A percentile compares a stretch with the other conserved stretches of the same genome.
phyloP scores from a whole-genome alignment of 257 asterid species.

The Solanum paucissectum region DNA sequence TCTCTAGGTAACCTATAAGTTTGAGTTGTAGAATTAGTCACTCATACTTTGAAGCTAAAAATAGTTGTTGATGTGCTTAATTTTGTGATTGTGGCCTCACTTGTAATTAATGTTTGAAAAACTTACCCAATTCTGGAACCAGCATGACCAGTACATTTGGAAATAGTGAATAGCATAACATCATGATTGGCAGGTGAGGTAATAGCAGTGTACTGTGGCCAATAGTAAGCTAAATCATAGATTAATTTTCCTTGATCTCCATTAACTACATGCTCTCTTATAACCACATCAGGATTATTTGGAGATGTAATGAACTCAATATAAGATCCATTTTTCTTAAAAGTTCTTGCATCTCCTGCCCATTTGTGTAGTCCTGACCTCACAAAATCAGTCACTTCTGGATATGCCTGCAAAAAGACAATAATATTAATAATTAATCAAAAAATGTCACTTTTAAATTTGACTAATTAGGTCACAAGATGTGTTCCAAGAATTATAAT shows the following conservation, averaged over 20 bases:
- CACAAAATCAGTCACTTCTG: slow-evolving; percentile 21
- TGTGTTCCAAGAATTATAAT: no score
- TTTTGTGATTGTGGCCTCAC: no score
- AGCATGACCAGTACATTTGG: slow-evolving; percentile 17
- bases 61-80: no score
- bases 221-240: no score
- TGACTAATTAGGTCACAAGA: neutral
- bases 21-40: neutral
- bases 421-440: neutral
- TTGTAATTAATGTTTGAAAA: no score
- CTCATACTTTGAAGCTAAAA: no score
- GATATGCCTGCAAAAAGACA: slow-evolving; percentile 36
- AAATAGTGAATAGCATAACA: no score
- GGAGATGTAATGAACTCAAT: slow-evolving; percentile 47
- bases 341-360: slow-evolving; percentile 57
- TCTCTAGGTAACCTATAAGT: neutral
- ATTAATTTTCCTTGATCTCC: no score
- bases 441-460: neutral
- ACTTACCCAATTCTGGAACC: slow-evolving; percentile 81
- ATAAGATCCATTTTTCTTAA: slow-evolving; percentile 38
- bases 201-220: no score
- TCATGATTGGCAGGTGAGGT: no score
- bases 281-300: no score
- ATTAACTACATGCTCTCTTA: no score
- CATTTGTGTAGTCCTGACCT: slow-evolving; percentile 35